phyloP scores from a whole-genome alignment of 768 basidiomycete genomes.

The Antrodiella citrinella region DNA sequence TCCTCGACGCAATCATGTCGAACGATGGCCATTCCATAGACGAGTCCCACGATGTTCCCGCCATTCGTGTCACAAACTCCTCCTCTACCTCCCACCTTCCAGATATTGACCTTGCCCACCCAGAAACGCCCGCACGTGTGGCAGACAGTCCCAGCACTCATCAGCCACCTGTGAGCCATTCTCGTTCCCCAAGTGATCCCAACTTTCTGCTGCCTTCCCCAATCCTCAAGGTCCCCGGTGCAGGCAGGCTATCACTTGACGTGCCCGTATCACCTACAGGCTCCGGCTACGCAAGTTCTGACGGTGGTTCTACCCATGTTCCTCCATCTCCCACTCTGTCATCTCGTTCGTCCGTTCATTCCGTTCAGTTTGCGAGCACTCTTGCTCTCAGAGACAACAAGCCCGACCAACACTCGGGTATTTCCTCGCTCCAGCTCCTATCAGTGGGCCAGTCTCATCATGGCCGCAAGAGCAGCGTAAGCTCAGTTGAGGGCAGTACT shows the following conservation, averaged over 20 bases:
- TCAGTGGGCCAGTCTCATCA: slow-evolving; percentile 33
- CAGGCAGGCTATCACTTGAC: slow-evolving; percentile 15
- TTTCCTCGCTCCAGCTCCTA: slow-evolving; percentile 44
- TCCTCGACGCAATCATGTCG: slow-evolving; percentile 1
- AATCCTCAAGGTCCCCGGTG: slow-evolving; percentile 7
- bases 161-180: too few relatives aligned
- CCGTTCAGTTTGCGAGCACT: slow-evolving; percentile 38
- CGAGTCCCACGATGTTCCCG: slow-evolving; percentile 8
- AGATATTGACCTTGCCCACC: neutral
- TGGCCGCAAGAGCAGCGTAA: slow-evolving; percentile 52
- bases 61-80: slow-evolving; percentile 10
- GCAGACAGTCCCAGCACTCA: too few relatives aligned
- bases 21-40: slow-evolving; percentile 3
- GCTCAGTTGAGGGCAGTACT: slow-evolving; percentile 37
- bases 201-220: slow-evolving; percentile 6
- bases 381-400: slow-evolving; percentile 60
- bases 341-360: slow-evolving; percentile 49
- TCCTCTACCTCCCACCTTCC: slow-evolving; percentile 14
- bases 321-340: slow-evolving; percentile 80
- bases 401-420: slow-evolving; percentile 49
- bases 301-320: slow-evolving; percentile 31
- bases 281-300: slow-evolving; percentile 24
- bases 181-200: slow-evolving; percentile 6
- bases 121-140: neutral
- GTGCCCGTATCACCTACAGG: slow-evolving; percentile 11